Evolutionary conservation across 1,284 basidiomycete species (phyloP).

Genomic region (Sporisorium iseilematis-ciliati): DNA sequence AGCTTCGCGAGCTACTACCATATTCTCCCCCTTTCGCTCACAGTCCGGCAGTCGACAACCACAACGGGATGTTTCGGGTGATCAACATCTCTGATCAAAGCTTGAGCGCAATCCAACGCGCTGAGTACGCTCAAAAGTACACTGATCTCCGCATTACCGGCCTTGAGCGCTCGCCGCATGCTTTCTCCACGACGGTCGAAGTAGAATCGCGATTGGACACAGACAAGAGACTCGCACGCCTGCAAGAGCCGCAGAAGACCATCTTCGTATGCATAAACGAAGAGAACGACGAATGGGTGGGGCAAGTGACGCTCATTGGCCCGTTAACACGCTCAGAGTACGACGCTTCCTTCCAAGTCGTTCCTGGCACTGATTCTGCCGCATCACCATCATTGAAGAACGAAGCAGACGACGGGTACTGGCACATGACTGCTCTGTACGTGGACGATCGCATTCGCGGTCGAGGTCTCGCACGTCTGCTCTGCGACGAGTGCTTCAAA

Average conservation of each 20-base stretch:
- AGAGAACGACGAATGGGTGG: conserved; percentile 12
- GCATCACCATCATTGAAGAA: neutral
- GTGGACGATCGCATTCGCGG: conserved; percentile 24
- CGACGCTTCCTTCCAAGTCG: conserved; percentile 11
- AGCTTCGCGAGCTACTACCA: neutral
- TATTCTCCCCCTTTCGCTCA: neutral
- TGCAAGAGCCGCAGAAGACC: conserved; percentile 11
- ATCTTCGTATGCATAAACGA: conserved; percentile 19
- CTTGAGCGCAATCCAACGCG: conserved; percentile 5
- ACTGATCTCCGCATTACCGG: conserved; percentile 17
- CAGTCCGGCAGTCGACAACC: too few species aligned
- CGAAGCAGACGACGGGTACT: conserved; percentile 3
- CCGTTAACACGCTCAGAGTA: conserved; percentile 16
- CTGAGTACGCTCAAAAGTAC: conserved; percentile 14
- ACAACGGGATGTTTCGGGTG: conserved; percentile 14
- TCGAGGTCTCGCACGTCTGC: conserved; percentile 15
- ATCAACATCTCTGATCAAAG: conserved; percentile 13
- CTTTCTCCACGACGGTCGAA: conserved; percentile 25
- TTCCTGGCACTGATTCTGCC: conserved; percentile 1
- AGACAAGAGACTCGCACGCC: conserved; percentile 11
- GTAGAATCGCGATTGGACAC: conserved; percentile 12
- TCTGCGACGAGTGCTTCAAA: conserved; percentile 19
- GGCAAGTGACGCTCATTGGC: conserved; percentile 20
- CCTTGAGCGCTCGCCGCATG: conserved; percentile 24
- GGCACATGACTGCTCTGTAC: conserved; percentile 35